Conservation (phyloP, 2,329 filamentous ascomycete genomes). For the Diaporthe ilicicola region DNA sequence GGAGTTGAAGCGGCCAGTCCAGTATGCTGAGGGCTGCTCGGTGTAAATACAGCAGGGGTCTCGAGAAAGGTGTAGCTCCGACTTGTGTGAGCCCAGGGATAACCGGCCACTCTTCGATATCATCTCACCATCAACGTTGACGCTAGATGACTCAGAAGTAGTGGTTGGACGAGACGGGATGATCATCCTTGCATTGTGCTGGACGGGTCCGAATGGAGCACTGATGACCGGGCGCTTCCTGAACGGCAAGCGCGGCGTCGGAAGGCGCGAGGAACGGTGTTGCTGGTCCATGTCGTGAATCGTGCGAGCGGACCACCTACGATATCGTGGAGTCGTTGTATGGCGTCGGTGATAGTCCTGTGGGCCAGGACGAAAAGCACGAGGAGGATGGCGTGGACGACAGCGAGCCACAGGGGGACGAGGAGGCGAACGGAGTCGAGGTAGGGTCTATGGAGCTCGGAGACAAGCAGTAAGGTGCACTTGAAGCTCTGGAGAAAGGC, state of each 20-base stretch:
- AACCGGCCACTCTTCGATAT: conserved; percentile 13
- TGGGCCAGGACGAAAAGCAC: conserved; percentile 10
- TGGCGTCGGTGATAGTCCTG: not conserved
- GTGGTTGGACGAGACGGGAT: not conserved
- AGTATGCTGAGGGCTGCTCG: conserved; percentile 62
- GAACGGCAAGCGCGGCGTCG: conserved; percentile 29
- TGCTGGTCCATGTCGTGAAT: conserved; percentile 21
- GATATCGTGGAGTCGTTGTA: not conserved
- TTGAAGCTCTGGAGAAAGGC: conserved; percentile 8
- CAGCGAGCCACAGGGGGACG: conserved; percentile 23
- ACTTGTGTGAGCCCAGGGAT: conserved; percentile 28
- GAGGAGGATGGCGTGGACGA: conserved; percentile 21
- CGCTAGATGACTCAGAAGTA: not conserved
- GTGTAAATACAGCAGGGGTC: conserved; percentile 46
- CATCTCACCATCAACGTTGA: not conserved
- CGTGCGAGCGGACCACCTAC: not conserved
- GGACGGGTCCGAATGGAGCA: conserved; percentile 29
- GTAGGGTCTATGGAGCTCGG: conserved; percentile 26
- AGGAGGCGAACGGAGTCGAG: conserved; percentile 23
- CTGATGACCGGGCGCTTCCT: conserved; percentile 31
- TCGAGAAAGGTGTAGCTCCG: conserved; percentile 28
- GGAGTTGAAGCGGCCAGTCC: conserved; percentile 68
- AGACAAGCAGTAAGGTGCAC: conserved; percentile 30
- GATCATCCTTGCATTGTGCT: conserved; percentile 12
- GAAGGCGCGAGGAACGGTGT: conserved; percentile 29